These are phyloP conservation scores for Euphorbia pulcherrima DNA, from an alignment of 345 rosid genomes.

Conservation along the genomic window DNA sequence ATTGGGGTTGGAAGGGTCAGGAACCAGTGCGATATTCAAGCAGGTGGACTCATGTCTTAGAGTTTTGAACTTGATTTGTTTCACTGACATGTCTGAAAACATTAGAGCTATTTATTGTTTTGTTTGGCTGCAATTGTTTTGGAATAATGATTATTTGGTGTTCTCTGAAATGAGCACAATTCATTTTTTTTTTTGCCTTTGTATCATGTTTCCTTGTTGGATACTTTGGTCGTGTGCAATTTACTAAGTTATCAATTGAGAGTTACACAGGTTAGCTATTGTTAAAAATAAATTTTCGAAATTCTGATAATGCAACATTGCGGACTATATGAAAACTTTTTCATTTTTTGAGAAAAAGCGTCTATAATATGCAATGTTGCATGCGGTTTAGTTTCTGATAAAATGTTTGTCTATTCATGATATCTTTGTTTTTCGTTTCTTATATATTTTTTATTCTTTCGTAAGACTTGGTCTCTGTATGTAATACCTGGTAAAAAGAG, in stretches of 20 bases:
- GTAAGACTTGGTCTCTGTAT: background rate
- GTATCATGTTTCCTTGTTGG: background rate
- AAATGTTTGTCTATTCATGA: background rate
- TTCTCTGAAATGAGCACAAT: constrained; percentile 1
- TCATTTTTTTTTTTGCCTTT: background rate
- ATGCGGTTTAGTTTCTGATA: too few species aligned
- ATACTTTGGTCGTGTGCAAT: background rate
- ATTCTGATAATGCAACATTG: too few species aligned
- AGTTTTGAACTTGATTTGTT: background rate
- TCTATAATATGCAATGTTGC: background rate
- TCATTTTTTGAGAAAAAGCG: too few species aligned
- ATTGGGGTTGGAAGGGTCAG: constrained; percentile 54
- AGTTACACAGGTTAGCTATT: background rate
- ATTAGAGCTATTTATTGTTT: background rate
- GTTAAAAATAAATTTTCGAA: background rate
- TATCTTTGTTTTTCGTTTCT: background rate
- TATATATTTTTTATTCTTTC: background rate
- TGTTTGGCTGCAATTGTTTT: background rate
- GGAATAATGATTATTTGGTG: background rate
- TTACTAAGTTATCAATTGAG: background rate
- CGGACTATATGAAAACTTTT: background rate
- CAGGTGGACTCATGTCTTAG: constrained; percentile 33
- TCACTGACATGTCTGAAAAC: background rate
- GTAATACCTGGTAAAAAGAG: constrained; percentile 1
- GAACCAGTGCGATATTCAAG: too few species aligned